Base-by-base conservation (phyloP, 2,329 filamentous ascomycete species). In the Fusarium keratoplasticum region DNA sequence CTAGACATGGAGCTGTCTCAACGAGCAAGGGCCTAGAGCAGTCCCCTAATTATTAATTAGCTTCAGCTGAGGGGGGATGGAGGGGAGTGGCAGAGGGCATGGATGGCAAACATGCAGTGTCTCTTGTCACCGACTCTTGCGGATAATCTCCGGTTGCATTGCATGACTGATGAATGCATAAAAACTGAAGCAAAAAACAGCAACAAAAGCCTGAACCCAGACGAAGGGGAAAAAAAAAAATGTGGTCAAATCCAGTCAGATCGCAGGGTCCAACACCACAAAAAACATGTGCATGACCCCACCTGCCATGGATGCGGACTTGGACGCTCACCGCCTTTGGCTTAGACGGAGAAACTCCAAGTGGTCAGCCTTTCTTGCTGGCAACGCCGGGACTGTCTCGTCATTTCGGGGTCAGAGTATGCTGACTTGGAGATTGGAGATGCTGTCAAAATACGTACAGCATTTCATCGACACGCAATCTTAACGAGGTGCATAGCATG, bases 221-320 rank as follows among this genome's bases (percentile, higher is more conserved):
- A 35, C 42, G 64, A 69, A 66, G 63, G 22, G 22, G 22, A 25
- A 31, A 22, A 38, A 50, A 40, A 47, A 69, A 62, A 59, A 36
- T 25, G 38, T 60, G 22, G 13, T 18, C 36, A 35, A 71, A 40
- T 44, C 74, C 67, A 76, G 74, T 72, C 50, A 76, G 38, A 76
- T 75, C 62, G 70, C 73, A 77, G 75, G 75, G 75, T 77, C 75
- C 67, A 74, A 50, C 66, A 67, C 65, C 69, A 75, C 52, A 61
- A 66, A 66, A 64, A 22, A 54, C n/a, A 31, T 42, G 38, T 57
- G 64, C 36, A 54, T 61, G 59, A 52, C 69, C 72, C 72, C 66
- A 50, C 72, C 65, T 44, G 42, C 20, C 42, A 67, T 52, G 27
- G 27, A 52, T 52, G 47, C 47, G 25, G 25, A 27, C 25, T 33